These are phyloP conservation scores for Moricandia moricandioides DNA, from an alignment of 345 rosid species.

Conservation along the genomic window DNA sequence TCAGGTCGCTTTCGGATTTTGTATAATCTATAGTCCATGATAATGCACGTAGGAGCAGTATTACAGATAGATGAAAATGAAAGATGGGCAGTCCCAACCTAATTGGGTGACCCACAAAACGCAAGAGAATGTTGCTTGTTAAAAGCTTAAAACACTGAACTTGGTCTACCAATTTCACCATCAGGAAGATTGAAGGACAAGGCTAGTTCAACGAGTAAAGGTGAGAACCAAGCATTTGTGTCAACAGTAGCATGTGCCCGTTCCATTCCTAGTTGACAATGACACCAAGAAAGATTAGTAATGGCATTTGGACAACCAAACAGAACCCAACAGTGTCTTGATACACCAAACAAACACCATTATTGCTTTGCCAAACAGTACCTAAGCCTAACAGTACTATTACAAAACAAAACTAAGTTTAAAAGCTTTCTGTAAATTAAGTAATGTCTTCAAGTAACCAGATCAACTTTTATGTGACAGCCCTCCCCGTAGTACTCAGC, in stretches of 20 bases:
- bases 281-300: constrained; percentile 10
- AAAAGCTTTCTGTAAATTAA: not conserved
- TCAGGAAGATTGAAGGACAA: constrained; percentile 23
- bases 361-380: constrained; percentile 26
- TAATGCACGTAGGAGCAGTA: constrained; percentile 36
- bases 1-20: constrained; percentile 34
- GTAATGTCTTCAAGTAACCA: not conserved
- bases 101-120: constrained; percentile 36
- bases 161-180: constrained; percentile 35
- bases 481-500: too few species aligned
- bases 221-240: constrained; percentile 13
- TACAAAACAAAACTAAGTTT: not conserved
- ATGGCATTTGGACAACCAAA: constrained; percentile 10
- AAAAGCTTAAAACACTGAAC: constrained; percentile 21
- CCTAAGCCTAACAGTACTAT: constrained; percentile 19
- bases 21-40: constrained; percentile 23
- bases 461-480: too few species aligned
- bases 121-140: constrained; percentile 28
- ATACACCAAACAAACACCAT: constrained; percentile 29
- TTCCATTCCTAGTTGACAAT: constrained; percentile 29
- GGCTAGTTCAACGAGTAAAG: constrained; percentile 11
- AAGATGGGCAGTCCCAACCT: constrained; percentile 34
- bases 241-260: constrained; percentile 31
- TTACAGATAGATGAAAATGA: constrained; percentile 36
- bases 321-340: constrained; percentile 19